Evolutionary conservation across 2,329 filamentous ascomycete species (phyloP), one percentile per base, ranked within the genome.

Genomic region (Fusarium papillatum): DNA sequence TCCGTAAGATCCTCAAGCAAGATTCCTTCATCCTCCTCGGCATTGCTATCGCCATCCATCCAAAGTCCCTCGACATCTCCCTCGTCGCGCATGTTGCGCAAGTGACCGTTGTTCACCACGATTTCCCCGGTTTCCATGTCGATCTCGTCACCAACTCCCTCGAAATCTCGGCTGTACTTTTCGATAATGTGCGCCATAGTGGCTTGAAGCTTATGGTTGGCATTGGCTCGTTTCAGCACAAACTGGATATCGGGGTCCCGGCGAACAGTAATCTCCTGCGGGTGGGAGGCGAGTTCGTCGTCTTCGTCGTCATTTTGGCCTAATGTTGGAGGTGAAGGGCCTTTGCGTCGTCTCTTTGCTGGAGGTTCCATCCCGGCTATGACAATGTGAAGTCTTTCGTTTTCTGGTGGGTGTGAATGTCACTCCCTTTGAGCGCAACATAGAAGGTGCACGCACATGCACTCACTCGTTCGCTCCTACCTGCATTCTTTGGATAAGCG

Each of bases 41-140:
- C 82, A 5, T 84, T 81, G 5, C 82, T 81, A 24, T 83, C 73
- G 17, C 70, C 71, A 4, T 76, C 76, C 9, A 68, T 66, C 75
- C 68, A 79, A 43, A 73, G 48, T 24, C 72, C 74, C 75, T 89
- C 85, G 17, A 84, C 81, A 55, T 87, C 85, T 84, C 81, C 93
- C 88, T 84, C 90, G 83, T 81, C 86, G 80, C 88, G 95, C 91
- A 80, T 90, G 83, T 81, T 80, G 63, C 90, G 82, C 64, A 98
- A 83, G 85, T 98, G 97, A 0, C 97, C 96, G 87, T 98, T 97
- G 83, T 98, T 90, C 68, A 98, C 92, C n/a, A 98, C 89, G 59
- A 98, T 92, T 70, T 94, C 88, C 66, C 95, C 95, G 0, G 94
- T 96, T 62, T 88, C 87, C 68, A 98, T 87, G 83, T 98, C 95